Base-by-base conservation (phyloP, 83 land plant genomes). In the Larix sibirica region DNA sequence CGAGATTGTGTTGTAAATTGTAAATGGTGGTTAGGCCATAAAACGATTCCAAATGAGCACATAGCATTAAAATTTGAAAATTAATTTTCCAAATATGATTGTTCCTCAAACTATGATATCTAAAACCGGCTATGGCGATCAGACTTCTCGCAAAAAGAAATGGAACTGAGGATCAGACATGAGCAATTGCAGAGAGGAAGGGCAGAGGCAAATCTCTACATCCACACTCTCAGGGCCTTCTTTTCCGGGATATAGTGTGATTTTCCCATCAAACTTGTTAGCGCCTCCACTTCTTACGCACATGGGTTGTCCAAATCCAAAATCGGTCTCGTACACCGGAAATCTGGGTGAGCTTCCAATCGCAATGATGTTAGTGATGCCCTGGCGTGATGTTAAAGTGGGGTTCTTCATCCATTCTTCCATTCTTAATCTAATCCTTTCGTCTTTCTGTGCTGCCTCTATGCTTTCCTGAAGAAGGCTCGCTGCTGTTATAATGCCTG, bases 261-360 rank as follows among this genome's bases (percentile, higher is more conserved):
- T 6, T 71, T 81, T 81, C 56, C 82, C 82, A 60, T 81, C 82
- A 63, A 44, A 81, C 82, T 81, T 81, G 71, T 66, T 36, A 33
- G 66, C 58, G 24, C 31, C 18, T 2, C 82, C 82, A 26, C 82
- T 66, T 31, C 70, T 24, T 58, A 18, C 73, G 17, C 73, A 69
- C 70, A 81, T 18, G 33, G 71, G 59, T 58, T 13, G 84, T 42
- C 86, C 89, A 82, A 81, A 82, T 21, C 89, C 82, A 36, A 84
- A 82, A 6, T 87, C 86, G 40, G 20, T 54, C 2, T 81, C 83
- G 67, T 88, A 83, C 50, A 85, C 61, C n/a, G 80, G 28, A 71
- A 79, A 83, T 79, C 85, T 6, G 6, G 87, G 85, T 44, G 87
- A 88, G 69, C 84, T 82, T 20, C 60, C 62, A 23, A 80, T 23